Evolutionary conservation across 257 asterid genomes (phyloP), one percentile per base, ranked within the genome.

Genomic region (Plantago major): DNA sequence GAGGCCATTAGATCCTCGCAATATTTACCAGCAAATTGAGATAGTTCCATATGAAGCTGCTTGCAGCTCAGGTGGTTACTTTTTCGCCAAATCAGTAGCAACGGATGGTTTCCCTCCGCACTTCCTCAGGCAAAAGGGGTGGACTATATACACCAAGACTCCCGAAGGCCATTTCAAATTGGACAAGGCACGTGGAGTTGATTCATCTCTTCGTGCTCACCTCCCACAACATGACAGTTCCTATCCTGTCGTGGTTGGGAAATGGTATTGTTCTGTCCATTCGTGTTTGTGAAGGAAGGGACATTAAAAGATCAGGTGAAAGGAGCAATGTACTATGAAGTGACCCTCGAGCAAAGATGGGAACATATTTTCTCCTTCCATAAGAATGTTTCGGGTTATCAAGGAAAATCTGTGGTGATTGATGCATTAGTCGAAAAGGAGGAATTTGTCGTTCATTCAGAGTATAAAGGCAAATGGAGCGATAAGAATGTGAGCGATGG

Each of bases 231-330:
- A 4, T 4, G 40, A 33, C 3, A 33, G 40, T 33, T 33, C 40
- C 40, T 3, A 33, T 33, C 40, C 40, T 26, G 43, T 19, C 9
- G 55, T 62, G 0, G 83, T 80, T 0, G 86, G 96, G 33, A 78
- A 80, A 69, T 88, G 94, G 96, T 88, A 84, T 54, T 50, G 73
- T n/a, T 91, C 96, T 50, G 73, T n/a, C 94, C 96, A 4, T 88
- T 82, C 19, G 4, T 72, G 3, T 88, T 84, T 57, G 75, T 88
- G 50, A 88, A 85, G 69, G 94, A 84, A 15, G 84, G 79, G 1
- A 52, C 70, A 0, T 3, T 79, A 28, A 61, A 38, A 46, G 81
- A 80, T 28, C 94, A 84, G 45, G 74, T 81, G 69, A 55, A 73
- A 45, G 58, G 58, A 58, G 73, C 92, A 2, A 60, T 74, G 72